Percentiles rank a stretch among this genome's conserved stretches.
Conservation (phyloP, 257 asterid genomes). For the Anisodus acutangulus region DNA sequence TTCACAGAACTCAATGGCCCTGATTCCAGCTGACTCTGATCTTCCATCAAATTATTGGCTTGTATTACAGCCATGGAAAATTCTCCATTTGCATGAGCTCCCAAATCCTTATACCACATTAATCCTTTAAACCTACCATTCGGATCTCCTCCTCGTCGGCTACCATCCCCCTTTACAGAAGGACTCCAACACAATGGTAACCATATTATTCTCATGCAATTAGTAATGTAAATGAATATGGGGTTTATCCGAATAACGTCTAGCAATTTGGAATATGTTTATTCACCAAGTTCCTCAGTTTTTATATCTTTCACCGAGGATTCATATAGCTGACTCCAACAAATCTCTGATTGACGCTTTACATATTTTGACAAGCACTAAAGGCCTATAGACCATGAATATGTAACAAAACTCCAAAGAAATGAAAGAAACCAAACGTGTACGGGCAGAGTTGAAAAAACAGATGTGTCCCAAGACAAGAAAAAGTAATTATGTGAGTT, state of each 20-base stretch:
- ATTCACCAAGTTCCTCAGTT: constrained; percentile 44
- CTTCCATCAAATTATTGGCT: constrained; percentile 87
- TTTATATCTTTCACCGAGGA: constrained; percentile 35
- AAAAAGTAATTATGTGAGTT: constrained; percentile 46
- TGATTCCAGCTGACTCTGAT: constrained; percentile 89
- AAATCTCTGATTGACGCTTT: constrained; percentile 38
- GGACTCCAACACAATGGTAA: constrained; percentile 85
- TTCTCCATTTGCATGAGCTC: constrained; percentile 71
- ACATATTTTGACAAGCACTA: constrained; percentile 67
- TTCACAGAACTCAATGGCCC: constrained; percentile 69
- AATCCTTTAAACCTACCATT: constrained; percentile 73
- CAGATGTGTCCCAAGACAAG: constrained; percentile 43
- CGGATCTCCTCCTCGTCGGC: constrained; percentile 52
- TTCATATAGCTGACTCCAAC: constrained; percentile 33
- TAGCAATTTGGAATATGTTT: constrained; percentile 25
- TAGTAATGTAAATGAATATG: neutral
- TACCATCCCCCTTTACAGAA: constrained; percentile 40
- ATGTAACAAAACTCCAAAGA: constrained; percentile 38
- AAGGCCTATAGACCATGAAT: constrained; percentile 73
- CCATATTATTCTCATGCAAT: constrained; percentile 49
- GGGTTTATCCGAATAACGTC: neutral
- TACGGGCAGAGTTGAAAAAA: constrained; percentile 68
- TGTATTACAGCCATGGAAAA: constrained; percentile 94
- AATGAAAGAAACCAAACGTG: constrained; percentile 48
- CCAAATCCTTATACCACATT: constrained; percentile 86